Base-by-base conservation (phyloP, 495 filamentous ascomycete species). In the Aspergillus steynii region DNA sequence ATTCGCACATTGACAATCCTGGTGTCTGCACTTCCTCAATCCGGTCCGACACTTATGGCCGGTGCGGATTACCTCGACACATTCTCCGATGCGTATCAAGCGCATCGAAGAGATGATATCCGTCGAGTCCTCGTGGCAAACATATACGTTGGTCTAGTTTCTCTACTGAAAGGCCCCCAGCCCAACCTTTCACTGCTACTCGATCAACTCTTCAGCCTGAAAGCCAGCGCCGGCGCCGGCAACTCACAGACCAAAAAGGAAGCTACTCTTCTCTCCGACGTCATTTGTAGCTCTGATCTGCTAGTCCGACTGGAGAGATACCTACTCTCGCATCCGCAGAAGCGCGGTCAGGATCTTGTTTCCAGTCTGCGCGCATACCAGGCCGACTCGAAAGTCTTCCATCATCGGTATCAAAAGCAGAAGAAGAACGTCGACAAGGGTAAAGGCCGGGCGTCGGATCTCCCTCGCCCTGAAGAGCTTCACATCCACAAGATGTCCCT, bases 31-130 rank as follows among this genome's bases (percentile, higher is more conserved):
- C 62, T 77, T 29, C 72, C 71, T 31, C 64, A 62, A 37, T 69
- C 62, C 67, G 79, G 80, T 45, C 75, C 80, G 47, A 86, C 88
- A 65, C 86, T 96, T 52, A 81, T 96, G 70, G 86, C 87, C 1
- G 93, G 93, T 20, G 90, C 90, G 52, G 93, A 96, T 70, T 93
- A 93, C 65, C 68, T 96, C 12, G 93, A 97, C 67, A 86, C 88
- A 3, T 77, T 96, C 14, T 76, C 82, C 34, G 82, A 79, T 61
- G 84, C 84, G 54, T 96, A 90, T 71, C 83, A 79, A 49, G 75
- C 85, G 53, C 59, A 65, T 28, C 82, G 79, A 62, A 82, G 85
- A 49, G 82, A 80, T 14, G 80, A 80, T 6, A 68, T 88, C 12
- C 82, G 85, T 50, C 86, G 82, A 58, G 77, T 82, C 4, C 76